A percentile compares a stretch with the other conserved stretches of the same genome.
phyloP scores from a whole-genome alignment of 2,329 filamentous ascomycete species.

The Monosporascus sp. region DNA sequence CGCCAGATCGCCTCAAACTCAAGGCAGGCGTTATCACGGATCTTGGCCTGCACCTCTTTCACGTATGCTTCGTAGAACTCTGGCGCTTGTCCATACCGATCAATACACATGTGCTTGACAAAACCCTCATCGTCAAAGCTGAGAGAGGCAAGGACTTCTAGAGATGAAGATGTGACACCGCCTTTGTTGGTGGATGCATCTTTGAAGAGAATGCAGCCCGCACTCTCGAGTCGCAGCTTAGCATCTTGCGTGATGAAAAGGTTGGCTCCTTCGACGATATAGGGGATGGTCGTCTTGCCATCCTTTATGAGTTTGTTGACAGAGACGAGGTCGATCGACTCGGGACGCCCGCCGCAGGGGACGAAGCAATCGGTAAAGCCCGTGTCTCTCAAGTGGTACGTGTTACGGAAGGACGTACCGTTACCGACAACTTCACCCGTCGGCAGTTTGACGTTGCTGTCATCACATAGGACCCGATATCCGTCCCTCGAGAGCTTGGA shows the following conservation, averaged over 20 bases:
- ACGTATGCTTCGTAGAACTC: constrained; percentile 94
- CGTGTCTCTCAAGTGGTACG: constrained; percentile 81
- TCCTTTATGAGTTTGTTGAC: constrained; percentile 81
- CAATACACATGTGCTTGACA: constrained; percentile 88
- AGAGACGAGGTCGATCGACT: constrained; percentile 89
- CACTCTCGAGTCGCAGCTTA: constrained; percentile 88
- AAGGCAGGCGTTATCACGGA: constrained; percentile 82
- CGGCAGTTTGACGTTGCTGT: constrained; percentile 82
- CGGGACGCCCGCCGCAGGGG: constrained; percentile 90
- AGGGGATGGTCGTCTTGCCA: constrained; percentile 81
- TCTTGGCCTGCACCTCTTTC: constrained; percentile 82
- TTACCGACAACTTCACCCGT: constrained; percentile 82
- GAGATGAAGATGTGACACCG: constrained; percentile 92
- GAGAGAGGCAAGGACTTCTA: constrained; percentile 90
- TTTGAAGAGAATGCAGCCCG: constrained; percentile 95
- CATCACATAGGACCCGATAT: constrained; percentile 88
- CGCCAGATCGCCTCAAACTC: constrained; percentile 99
- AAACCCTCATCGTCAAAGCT: constrained; percentile 91
- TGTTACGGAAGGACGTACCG: constrained; percentile 94
- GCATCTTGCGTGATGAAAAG: constrained; percentile 98
- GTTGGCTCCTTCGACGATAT: constrained; percentile 97
- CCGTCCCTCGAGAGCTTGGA: constrained; percentile 82
- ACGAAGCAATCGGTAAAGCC: constrained; percentile 84
- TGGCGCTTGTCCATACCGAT: constrained; percentile 64
- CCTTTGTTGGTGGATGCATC: constrained; percentile 98